Evolutionary conservation across 805 yeast genomes (phyloP).

Genomic region (Komagataella mondaviorum): DNA sequence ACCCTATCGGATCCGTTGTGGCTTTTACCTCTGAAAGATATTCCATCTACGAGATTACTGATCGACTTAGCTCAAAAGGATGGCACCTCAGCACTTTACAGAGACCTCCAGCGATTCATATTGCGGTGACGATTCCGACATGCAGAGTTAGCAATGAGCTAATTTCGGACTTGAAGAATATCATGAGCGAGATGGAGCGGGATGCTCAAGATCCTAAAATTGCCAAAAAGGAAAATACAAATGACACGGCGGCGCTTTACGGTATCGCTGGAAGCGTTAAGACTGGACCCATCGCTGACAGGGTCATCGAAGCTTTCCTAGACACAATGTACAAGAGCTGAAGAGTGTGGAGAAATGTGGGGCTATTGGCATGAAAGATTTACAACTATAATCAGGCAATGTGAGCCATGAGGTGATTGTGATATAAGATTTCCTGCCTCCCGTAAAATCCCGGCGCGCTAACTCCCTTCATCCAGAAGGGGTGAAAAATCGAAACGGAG

Average conservation of each 20-base stretch:
- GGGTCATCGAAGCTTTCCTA: slow-evolving; percentile 64
- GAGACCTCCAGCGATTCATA: slow-evolving; percentile 80
- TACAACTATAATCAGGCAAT: neutral
- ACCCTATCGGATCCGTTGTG: slow-evolving; percentile 74
- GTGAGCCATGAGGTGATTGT: neutral
- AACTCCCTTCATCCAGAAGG: neutral
- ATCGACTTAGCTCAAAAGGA: slow-evolving; percentile 47
- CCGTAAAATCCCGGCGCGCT: neutral
- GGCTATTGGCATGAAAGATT: neutral
- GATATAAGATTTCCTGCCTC: neutral
- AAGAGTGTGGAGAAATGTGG: neutral
- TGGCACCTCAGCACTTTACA: slow-evolving; percentile 90
- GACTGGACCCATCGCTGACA: slow-evolving; percentile 76
- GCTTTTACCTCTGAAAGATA: slow-evolving; percentile 54
- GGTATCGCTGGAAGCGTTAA: slow-evolving; percentile 91
- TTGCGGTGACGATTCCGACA: slow-evolving; percentile 74
- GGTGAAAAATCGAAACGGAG: neutral
- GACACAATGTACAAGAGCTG: slow-evolving; percentile 60
- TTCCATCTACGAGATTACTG: slow-evolving; percentile 72
- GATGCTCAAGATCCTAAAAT: neutral
- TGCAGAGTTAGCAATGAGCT: slow-evolving; percentile 48
- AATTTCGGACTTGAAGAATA: slow-evolving; percentile 30
- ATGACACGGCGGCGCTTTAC: slow-evolving; percentile 78
- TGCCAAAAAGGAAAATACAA: slow-evolving; percentile 11
- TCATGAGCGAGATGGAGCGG: slow-evolving; percentile 26